These are phyloP conservation scores for Kuraishia hungarica DNA, from an alignment of 805 yeast genomes.

Conservation along the genomic window DNA sequence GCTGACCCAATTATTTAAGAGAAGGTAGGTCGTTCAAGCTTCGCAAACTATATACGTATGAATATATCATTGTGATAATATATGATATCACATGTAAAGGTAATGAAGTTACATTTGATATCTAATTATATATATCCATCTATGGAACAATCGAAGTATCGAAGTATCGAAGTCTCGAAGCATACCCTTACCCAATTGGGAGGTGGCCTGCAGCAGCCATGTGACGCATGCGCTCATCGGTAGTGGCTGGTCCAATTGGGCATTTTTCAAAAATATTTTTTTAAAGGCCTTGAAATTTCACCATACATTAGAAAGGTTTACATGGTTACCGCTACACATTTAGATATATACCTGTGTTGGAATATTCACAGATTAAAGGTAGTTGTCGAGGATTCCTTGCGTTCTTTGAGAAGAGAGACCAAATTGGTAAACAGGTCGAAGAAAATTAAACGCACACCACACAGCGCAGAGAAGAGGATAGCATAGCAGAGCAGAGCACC, in stretches of 20 bases:
- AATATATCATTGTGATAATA: neutral
- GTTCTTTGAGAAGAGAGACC: no score
- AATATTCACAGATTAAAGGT: neutral
- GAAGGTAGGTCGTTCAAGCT: conserved; percentile 9
- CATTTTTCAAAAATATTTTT: neutral
- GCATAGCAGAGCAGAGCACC: no score
- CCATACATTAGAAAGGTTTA: neutral
- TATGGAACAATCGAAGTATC: no score
- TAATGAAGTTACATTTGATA: no score
- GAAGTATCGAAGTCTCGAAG: no score
- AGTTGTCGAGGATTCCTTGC: neutral
- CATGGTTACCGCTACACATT: neutral
- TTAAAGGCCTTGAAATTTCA: neutral
- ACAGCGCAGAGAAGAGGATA: neutral
- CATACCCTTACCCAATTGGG: no score
- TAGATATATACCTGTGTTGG: neutral
- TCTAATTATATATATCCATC: no score
- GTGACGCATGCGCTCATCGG: neutral
- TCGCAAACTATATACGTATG: neutral
- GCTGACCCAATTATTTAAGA: conserved; percentile 19
- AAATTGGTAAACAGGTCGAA: no score
- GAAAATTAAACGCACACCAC: neutral
- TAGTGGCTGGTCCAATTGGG: neutral
- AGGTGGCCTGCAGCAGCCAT: neutral
- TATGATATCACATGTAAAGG: no score